These are phyloP conservation scores for Emmonsia crescens DNA, from an alignment of 2,329 filamentous ascomycete genomes.

Conservation along the genomic window DNA sequence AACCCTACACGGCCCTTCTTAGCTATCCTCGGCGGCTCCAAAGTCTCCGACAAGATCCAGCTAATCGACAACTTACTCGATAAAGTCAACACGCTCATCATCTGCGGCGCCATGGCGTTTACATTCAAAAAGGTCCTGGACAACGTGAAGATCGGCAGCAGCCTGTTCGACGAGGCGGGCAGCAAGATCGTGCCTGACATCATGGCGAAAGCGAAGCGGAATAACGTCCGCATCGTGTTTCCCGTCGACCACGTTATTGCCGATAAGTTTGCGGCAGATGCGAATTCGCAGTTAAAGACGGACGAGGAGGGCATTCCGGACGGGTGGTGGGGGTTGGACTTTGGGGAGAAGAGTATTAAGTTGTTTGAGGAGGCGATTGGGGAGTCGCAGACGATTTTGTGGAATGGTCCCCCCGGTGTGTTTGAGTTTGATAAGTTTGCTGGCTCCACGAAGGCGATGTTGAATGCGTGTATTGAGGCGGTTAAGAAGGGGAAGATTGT, in stretches of 20 bases:
- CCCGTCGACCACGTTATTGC: constrained; percentile 93
- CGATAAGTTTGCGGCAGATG: constrained; percentile 85
- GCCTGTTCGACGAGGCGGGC: constrained; percentile 85
- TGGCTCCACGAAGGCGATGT: constrained; percentile 78
- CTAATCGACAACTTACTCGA: constrained; percentile 97
- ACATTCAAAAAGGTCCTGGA: constrained; percentile 99
- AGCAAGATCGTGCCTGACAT: constrained; percentile 81
- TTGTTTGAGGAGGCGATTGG: constrained; percentile 80
- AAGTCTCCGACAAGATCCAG: constrained; percentile 99
- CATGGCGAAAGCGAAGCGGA: constrained; percentile 90
- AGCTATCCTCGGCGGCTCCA: constrained; percentile 93
- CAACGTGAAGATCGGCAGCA: constrained; percentile 78
- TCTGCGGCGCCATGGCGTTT: constrained; percentile 98
- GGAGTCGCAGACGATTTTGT: constrained; percentile 90
- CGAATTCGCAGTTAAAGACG: constrained; percentile 67
- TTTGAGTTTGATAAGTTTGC: constrained; percentile 97
- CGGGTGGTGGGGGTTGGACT: constrained; percentile 97
- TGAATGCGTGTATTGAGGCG: constrained; percentile 77
- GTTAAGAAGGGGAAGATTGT: constrained; percentile 82
- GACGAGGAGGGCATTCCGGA: constrained; percentile 86
- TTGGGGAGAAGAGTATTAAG: constrained; percentile 76
- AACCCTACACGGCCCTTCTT: constrained; percentile 90
- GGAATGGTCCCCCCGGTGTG: constrained; percentile 95
- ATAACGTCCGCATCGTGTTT: constrained; percentile 89
- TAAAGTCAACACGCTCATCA: constrained; percentile 93